Evolutionary conservation across 345 rosid species (phyloP), one percentile per base, ranked within the genome.

Genomic region (Heritiera fomes): DNA sequence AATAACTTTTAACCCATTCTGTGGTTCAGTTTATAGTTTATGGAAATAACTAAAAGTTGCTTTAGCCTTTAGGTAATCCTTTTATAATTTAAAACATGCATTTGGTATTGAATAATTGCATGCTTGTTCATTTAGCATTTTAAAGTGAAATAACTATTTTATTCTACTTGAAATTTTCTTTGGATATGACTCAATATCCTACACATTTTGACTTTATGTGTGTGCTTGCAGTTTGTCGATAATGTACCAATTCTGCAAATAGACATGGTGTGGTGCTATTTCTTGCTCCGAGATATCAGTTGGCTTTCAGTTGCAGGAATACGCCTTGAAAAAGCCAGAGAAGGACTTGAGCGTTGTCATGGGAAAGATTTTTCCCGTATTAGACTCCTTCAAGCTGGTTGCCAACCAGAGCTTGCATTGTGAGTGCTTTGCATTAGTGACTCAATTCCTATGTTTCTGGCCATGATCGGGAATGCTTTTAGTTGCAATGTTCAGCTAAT

Each of bases 251-350:
- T 95, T 60, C 86, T 95, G 87, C 95, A 95, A 88, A 90, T 95
- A 84, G 98, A 95, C 92, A 92, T 93, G 88, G 99, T 94, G 15
- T 95, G 99, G 99, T 95, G 98, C 83, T 93, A 91, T 81, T 95
- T 93, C 89, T 86, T 92, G 97, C 97, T 93, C 55, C 90, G 79
- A 70, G 97, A 95, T 84, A 78, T 95, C 86, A 91, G 90, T 45
- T 87, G 95, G 84, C 90, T 95, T 28, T 88, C 99, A n/a, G 90
- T 86, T 81, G 99, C 97, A 46, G 98, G 98, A 69, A 72, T 86
- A 56, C 96, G 97, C 32, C 94, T 95, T 60, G 87, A 85, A 75
- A 92, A 86, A 76, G 97, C 98, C 28, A 93, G 97, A 88, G 91
- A 86, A 84, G 98, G 98, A 84, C 86, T 95, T 69, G 97, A 93